A percentile compares a stretch with the other conserved stretches of the same genome.
phyloP scores from a whole-genome alignment of 768 basidiomycete species.

The Collybiopsis luxurians region DNA sequence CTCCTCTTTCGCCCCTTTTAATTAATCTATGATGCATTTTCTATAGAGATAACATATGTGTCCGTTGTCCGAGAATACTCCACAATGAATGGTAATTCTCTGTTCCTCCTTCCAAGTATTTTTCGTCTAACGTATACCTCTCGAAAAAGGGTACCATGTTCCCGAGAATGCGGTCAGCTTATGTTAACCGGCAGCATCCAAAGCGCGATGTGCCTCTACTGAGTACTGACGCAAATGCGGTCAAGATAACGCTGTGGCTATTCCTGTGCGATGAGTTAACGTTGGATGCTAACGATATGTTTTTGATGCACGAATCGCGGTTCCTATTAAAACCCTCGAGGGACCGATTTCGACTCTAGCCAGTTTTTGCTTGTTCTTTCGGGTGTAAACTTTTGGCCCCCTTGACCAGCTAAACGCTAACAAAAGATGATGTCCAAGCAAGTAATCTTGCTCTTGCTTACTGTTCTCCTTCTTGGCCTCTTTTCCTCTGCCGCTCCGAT shows the following conservation, averaged over 20 bases:
- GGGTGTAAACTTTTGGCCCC: not conserved
- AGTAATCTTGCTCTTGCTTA: conserved; percentile 18
- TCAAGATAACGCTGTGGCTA: not conserved
- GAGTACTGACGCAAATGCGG: not conserved
- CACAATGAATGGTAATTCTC: not conserved
- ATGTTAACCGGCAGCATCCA: conserved; percentile 2
- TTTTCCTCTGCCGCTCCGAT: conserved; percentile 17
- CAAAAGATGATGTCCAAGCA: conserved; percentile 15
- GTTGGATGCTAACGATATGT: not conserved
- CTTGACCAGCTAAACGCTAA: not conserved
- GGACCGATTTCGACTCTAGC: no score
- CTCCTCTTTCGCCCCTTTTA: no score
- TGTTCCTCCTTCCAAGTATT: not conserved
- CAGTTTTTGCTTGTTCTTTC: not conserved
- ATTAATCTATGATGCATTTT: no score
- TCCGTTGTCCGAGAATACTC: not conserved
- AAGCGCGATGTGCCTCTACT: not conserved
- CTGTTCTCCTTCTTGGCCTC: conserved; percentile 20
- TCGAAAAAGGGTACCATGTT: not conserved
- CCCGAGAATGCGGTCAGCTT: not conserved
- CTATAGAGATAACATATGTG: no score
- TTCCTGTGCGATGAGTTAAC: no score
- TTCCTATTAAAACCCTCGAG: not conserved
- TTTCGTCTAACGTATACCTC: not conserved
- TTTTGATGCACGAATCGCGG: not conserved